Evolutionary conservation across 345 rosid genomes (phyloP), one percentile per base, ranked within the genome.

Genomic region (Pugionium dolabratum): DNA sequence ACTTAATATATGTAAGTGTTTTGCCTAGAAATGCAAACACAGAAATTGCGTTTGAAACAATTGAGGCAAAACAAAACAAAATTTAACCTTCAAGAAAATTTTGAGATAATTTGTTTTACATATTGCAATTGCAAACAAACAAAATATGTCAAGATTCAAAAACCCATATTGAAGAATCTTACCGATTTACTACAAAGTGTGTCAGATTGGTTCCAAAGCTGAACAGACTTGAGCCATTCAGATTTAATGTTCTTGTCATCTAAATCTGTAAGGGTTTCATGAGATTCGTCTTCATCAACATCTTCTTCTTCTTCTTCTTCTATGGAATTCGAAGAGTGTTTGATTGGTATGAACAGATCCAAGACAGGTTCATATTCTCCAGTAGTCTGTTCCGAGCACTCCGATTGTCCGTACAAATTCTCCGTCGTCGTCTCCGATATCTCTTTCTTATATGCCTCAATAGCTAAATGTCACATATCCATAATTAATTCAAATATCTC

Each of bases 191-290:
- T 51, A 9, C 71, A 35, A 8, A 40, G 35, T 40, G 67, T 5
- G 18, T 54, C 69, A 4, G 73, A 87, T 47, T 83, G 92, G 67
- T 88, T 88, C 97, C 97, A 94, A 27, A 94, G 78, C 79, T 86
- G 97, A 34, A 87, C 99, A 80, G 97, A 90, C 81, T 86, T 86
- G 69, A 94, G 99, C 99, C 98, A 93, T 30, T 93, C 97, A 6
- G 97, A 86, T 78, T 93, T 90, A 81, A 72, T 84, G 66, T 70
- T 88, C 48, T 69, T 59, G 28, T 73, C 72, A 10, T 27, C 33
- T 2, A 46, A 67, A 44, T 62, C 76, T 4, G 72, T 67, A 43
- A 59, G 26, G 6, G 36, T 56, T 31, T 44, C 63, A 59, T 67
- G 39, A 59, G 87, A 84, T 67, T 59, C 48, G 29, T 52, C 49